Percentiles rank a stretch among this genome's conserved stretches.
phyloP scores from a whole-genome alignment of 768 basidiomycete species.

The Termitomyces titanicus region DNA sequence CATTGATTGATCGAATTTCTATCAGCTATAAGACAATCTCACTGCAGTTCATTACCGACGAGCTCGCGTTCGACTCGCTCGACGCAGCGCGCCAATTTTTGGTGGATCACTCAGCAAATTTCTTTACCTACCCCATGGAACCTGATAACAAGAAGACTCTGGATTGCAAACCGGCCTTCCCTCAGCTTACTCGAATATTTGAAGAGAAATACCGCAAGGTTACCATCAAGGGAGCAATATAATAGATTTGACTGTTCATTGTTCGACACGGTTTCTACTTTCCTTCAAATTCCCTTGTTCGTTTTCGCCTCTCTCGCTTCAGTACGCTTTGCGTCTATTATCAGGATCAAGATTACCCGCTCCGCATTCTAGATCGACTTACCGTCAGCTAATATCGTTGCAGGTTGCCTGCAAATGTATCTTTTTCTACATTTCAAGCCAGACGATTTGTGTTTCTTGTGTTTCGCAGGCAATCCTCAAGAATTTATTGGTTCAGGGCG shows the following conservation, averaged over 20 bases:
- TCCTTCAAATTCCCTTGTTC: conserved; percentile 18
- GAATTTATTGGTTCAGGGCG: neutral
- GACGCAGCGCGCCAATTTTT: conserved; percentile 69
- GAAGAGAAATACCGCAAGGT: conserved; percentile 85
- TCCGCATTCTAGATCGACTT: conserved; percentile 4
- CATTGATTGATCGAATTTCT: neutral
- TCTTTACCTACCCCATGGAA: conserved; percentile 61
- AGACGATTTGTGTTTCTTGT: neutral
- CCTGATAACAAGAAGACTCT: conserved; percentile 62
- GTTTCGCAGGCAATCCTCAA: conserved; percentile 6
- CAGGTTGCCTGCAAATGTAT: conserved; percentile 10
- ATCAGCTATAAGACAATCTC: conserved; percentile 80
- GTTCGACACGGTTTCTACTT: conserved; percentile 6
- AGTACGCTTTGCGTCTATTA: neutral
- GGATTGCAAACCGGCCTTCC: conserved; percentile 65
- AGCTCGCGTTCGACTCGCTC: conserved; percentile 79
- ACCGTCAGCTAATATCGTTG: conserved; percentile 9
- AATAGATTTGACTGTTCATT: conserved; percentile 18
- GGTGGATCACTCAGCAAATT: conserved; percentile 58
- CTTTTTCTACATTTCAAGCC: conserved; percentile 2
- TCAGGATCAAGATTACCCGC: conserved; percentile 5
- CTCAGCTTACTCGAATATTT: conserved; percentile 57
- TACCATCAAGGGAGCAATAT: conserved; percentile 91
- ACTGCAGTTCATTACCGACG: conserved; percentile 71
- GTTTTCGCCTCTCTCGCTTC: conserved; percentile 15